Conservation (phyloP, 495 filamentous ascomycete species). For the Cladorrhinum samala region DNA sequence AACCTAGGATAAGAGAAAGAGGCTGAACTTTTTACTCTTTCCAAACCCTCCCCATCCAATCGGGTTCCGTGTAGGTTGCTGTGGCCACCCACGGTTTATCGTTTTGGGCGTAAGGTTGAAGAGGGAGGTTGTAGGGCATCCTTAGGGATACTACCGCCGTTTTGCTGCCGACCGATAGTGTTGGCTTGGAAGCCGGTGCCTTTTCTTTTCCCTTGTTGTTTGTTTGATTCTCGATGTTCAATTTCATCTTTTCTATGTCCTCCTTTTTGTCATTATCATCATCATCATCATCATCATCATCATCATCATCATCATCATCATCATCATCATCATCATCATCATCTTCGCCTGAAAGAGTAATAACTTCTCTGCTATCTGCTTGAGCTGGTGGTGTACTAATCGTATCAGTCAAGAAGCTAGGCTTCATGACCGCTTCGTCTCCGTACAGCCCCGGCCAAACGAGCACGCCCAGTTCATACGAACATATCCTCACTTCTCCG, state of each 20-base stretch:
- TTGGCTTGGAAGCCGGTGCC: neutral
- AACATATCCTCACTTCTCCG: constrained; percentile 63
- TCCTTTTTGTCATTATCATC: neutral
- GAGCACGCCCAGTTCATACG: constrained; percentile 81
- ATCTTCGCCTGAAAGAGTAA: constrained; percentile 13
- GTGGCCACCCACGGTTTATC: constrained; percentile 80
- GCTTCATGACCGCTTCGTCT: constrained; percentile 55
- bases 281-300: constrained; percentile 5
- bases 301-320: neutral
- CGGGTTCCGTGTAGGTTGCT: constrained; percentile 52
- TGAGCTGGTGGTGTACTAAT: neutral
- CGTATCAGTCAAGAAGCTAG: constrained; percentile 57
- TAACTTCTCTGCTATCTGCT: no score
- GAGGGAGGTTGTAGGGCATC: constrained; percentile 78
- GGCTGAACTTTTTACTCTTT: no score
- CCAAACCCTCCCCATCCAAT: constrained; percentile 56
- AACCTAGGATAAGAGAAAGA: no score
- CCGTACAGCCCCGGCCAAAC: constrained; percentile 72
- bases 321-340: constrained; percentile 1
- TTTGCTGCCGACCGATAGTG: neutral
- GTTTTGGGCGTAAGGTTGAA: constrained; percentile 53
- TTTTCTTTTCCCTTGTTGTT: neutral
- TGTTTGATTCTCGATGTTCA: no score
- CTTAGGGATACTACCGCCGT: constrained; percentile 56
- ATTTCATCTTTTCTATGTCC: neutral